These are phyloP conservation scores for Lumnitzera racemosa DNA, from an alignment of 345 rosid genomes.

Conservation along the genomic window DNA sequence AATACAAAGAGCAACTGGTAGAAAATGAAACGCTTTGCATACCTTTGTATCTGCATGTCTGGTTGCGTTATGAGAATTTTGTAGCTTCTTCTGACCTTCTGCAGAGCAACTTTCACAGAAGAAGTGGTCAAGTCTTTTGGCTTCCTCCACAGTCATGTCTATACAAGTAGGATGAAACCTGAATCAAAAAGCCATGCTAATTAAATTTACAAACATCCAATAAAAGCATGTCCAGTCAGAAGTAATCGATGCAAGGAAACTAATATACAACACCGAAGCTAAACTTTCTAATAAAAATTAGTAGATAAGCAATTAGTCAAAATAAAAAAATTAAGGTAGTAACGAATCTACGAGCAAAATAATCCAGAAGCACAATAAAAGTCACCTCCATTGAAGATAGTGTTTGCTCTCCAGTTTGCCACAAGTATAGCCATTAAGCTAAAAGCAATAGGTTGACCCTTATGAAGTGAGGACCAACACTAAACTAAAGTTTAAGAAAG, in stretches of 20 bases:
- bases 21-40: constrained; percentile 6
- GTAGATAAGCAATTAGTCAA: neutral
- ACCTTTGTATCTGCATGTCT: constrained; percentile 66
- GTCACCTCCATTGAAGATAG: no score
- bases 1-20: neutral
- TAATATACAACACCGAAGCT: neutral
- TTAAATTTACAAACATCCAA: constrained; percentile 7
- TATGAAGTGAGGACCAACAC: no score
- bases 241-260: neutral
- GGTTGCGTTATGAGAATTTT: constrained; percentile 40
- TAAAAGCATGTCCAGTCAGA: constrained; percentile 7
- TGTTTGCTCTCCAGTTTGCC: no score
- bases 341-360: no score
- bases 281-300: neutral
- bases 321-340: no score
- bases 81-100: constrained; percentile 54
- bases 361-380: no score
- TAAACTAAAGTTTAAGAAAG: no score
- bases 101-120: constrained; percentile 79
- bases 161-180: constrained; percentile 99
- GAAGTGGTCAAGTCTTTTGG: constrained; percentile 72
- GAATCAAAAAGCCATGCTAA: constrained; percentile 47
- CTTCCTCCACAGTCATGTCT: constrained; percentile 77
- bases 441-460: no score
- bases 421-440: no score